Base-by-base conservation (phyloP, 768 basidiomycete species). In the Leccinum arenicola region DNA sequence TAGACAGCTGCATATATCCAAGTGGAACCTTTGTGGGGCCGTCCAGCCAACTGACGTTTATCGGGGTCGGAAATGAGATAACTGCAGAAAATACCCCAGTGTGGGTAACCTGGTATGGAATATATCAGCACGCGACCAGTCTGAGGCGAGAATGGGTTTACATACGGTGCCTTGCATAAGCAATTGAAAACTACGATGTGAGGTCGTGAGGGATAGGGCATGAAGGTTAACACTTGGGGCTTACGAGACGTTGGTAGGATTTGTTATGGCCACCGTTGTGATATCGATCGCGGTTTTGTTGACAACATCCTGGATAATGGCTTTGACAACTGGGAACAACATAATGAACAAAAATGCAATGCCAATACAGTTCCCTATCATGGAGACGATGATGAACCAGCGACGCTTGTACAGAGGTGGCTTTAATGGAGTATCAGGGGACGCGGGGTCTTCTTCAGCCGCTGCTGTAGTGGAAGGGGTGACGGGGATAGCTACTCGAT, bases 291-390 rank as follows among this genome's bases (percentile, higher is more conserved):
- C 76, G 38, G 82, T 73, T 35, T 76, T 75, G 57, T 87, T 83
- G 17, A 89, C 79, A 43, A 89, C 80, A 40, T 84, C 77, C 62
- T 87, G 86, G 21, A 82, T 79, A 61, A 89, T 86, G 50, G 87
- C 87, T 53, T 74, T 79, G 57, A 89, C 76, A 56, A 89, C 84
- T 5, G 88, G 88, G 70, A 83, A 89, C 23, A 90, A 70, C 11
- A 89, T 50, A 59, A 89, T 81, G 72, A 89, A 90, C 19, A 89
- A 70, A 23, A 89, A 68, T 15, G 78, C 84, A 54, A 90, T 86
- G 36, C 75, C 82, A 14, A 89, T 64, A 5, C 81, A 78, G 17
- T 78, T 71, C 3, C 77, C 64, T 25, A 88, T 76, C 59, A 84
- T 67, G 55, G 77, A 76, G 35, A 80, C 77, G 60, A 87, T 80